A percentile compares a stretch with the other conserved stretches of the same genome.
Conservation (phyloP, 2,329 filamentous ascomycete species). For the Colletotrichum spinosum region DNA sequence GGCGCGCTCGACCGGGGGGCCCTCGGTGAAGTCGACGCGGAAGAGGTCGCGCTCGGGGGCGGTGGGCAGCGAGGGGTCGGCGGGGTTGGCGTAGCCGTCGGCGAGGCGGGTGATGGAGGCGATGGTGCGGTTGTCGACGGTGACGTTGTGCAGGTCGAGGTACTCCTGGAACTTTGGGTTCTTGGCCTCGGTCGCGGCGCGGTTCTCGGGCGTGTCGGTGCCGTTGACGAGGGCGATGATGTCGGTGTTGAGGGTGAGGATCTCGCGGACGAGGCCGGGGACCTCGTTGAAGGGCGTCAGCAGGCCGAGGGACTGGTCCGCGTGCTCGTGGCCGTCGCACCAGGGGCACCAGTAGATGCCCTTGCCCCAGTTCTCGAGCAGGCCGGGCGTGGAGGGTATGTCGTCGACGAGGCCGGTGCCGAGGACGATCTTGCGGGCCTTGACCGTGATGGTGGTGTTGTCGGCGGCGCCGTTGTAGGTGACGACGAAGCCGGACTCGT, state of each 20-base stretch:
- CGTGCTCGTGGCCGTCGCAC: conserved; percentile 73
- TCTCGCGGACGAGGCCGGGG: conserved; percentile 60
- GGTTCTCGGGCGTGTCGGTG: conserved; percentile 60
- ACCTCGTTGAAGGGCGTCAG: conserved; percentile 57
- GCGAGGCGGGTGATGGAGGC: conserved; percentile 58
- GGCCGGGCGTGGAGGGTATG: conserved; percentile 65
- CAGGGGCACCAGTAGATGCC: conserved; percentile 73
- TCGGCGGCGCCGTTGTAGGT: conserved; percentile 39
- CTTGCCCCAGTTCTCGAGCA: conserved; percentile 66
- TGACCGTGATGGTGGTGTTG: conserved; percentile 47
- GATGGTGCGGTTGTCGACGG: conserved; percentile 68
- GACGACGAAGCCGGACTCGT: conserved; percentile 60
- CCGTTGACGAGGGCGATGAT: conserved; percentile 71
- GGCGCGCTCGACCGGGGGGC: conserved; percentile 55
- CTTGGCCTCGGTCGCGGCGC: conserved; percentile 51
- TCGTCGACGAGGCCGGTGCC: conserved; percentile 68
- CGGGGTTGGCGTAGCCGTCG: conserved; percentile 51
- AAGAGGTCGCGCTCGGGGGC: conserved; percentile 66
- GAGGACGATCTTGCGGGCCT: conserved; percentile 66
- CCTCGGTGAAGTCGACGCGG: conserved; percentile 62
- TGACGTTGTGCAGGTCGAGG: conserved; percentile 61
- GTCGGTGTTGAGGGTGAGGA: conserved; percentile 66
- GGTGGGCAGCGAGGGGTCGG: conserved; percentile 55
- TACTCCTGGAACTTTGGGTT: conserved; percentile 62
- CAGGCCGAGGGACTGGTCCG: conserved; percentile 67